Percentiles rank a stretch among this genome's conserved stretches.
Conservation (phyloP, 441 rosid genomes). For the Eutrema salsugineum region DNA sequence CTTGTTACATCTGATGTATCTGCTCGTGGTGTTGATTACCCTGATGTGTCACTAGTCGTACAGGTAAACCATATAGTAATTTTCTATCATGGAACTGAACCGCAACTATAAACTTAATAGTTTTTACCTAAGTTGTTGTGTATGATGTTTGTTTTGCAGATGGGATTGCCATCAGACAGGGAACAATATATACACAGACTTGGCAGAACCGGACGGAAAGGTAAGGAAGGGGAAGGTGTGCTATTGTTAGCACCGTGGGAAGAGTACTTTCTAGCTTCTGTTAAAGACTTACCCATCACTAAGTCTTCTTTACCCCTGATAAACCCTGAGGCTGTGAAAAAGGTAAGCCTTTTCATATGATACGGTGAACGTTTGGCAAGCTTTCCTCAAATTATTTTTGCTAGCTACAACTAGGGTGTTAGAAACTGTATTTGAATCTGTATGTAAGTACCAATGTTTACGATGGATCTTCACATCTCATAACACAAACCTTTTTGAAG, state of each 20-base stretch:
- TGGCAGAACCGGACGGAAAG: conserved; percentile 94
- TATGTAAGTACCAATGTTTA: conserved; percentile 3
- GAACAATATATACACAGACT: conserved; percentile 93
- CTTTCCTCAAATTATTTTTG: neutral
- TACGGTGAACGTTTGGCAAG: neutral
- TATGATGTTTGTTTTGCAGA: conserved; percentile 36
- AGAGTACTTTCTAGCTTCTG: conserved; percentile 65
- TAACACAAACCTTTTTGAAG: neutral
- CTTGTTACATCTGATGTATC: conserved; percentile 98
- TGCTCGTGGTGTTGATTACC: conserved; percentile 98
- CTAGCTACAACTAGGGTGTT: neutral
- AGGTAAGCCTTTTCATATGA: conserved; percentile 37
- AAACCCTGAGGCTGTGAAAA: conserved; percentile 65
- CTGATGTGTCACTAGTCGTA: conserved; percentile 89
- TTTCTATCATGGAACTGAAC: neutral
- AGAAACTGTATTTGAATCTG: neutral
- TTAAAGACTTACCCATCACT: conserved; percentile 78
- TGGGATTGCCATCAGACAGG: conserved; percentile 87
- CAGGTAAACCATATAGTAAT: conserved; percentile 50
- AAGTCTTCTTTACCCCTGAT: conserved; percentile 52
- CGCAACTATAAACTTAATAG: neutral
- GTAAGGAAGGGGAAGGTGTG: conserved; percentile 92
- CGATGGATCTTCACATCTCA: neutral
- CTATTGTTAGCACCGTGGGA: conserved; percentile 92
- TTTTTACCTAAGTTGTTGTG: neutral